phyloP scores from a whole-genome alignment of 2,329 filamentous ascomycete species.

The Monilinia fructigena region DNA sequence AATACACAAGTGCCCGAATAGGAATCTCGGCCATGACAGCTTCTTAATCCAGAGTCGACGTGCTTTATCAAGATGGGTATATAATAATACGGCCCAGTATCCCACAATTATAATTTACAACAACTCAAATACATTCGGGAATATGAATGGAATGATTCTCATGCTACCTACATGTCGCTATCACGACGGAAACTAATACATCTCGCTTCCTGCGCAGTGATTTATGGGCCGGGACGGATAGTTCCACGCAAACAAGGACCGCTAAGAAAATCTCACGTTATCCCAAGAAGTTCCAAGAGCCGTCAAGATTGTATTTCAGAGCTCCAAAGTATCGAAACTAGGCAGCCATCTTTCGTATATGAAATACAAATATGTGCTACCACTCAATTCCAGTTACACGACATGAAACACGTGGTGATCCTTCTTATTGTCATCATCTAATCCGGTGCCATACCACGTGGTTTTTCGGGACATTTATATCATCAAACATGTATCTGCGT shows the following conservation, averaged over 20 bases:
- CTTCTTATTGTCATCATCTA: too few species aligned
- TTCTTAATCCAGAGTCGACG: constrained; percentile 2
- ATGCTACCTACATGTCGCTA: neutral
- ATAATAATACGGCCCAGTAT: too few species aligned
- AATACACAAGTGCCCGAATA: neutral
- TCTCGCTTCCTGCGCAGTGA: neutral
- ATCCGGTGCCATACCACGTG: too few species aligned
- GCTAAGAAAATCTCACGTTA: constrained; percentile 7
- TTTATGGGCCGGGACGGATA: neutral
- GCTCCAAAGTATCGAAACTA: neutral
- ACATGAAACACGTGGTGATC: neutral
- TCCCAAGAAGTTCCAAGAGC: neutral
- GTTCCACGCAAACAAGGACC: neutral
- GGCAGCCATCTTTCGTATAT: neutral
- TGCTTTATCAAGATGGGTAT: neutral
- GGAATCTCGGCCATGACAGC: neutral
- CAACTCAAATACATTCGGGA: too few species aligned
- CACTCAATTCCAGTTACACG: neutral
- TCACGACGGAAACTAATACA: too few species aligned
- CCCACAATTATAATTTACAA: too few species aligned
- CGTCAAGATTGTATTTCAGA: neutral
- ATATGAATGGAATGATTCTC: too few species aligned
- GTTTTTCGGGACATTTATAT: neutral
- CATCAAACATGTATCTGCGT: neutral
- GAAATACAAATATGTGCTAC: too few species aligned